Base-by-base conservation (phyloP, 73 alveolate species). In the Tetrahymena elliotti region DNA sequence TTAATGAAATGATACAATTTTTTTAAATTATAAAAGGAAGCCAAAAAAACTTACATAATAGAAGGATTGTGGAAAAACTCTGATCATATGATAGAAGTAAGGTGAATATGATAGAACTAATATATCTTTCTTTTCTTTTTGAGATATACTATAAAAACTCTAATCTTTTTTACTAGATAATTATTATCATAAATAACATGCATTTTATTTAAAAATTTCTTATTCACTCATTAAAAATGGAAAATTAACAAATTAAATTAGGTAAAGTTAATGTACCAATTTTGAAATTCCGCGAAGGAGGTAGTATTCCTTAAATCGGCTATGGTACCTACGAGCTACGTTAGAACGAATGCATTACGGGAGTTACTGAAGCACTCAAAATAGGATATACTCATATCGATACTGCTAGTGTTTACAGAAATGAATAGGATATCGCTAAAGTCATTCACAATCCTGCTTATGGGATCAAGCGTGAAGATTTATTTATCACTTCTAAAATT, bases 341-440 rank as follows among this genome's bases (percentile, higher is more conserved):
- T 15, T 22, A 95, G 97, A 38, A 53, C 33, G 94, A 93, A 24
- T 83, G 97, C n/a, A 38, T 39, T 3, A 31, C 52, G 31, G 97
- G 95, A 18, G 84, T 95, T 8, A 84, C 93, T 37, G 54, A 83
- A 84, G 98, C 97, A 18, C 40, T 96, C 16, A 35, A 93, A 33
- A 27, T 95, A 8, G 98, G 98, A 35, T 93, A 93, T 84, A 93
- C 84, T 22, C 98, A 94, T 53, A 95, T 96, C 20, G 97, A 96
- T 92, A 93, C 97, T 13, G 97, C 97, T 12, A 88, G 97, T n/a
- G 34, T 40, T 33, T 93, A 94, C 34, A 93, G 83, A 93, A 96
- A 96, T 53, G 98, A 96, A 18, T 27, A 82, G 35, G 96, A 94
- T 37, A 96, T 96, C n/a, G 96, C 97, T 38, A 93, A 68, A 52